Base-by-base conservation (phyloP, 805 yeast species). In the Yarrowia alimentaria region DNA sequence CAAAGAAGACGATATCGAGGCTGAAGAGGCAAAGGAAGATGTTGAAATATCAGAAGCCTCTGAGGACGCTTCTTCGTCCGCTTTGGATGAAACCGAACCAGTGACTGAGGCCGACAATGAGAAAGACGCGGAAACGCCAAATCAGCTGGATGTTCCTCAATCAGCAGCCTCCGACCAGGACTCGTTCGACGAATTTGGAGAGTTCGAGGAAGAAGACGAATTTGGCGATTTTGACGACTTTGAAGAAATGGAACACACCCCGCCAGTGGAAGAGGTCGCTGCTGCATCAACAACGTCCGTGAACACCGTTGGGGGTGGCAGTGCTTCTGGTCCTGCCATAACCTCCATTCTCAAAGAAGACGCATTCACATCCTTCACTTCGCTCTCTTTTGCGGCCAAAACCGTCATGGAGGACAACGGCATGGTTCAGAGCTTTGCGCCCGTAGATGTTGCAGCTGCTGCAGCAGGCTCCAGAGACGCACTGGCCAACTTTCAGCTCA, bases 191-290 rank as follows among this genome's bases (percentile, higher is more conserved):
- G n/a, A n/a, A 1, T 40, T 40, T 11, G 47, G 47, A 6, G 47
- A 40, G 4, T 40, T 40, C 18, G 47, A 32, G 13, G 26, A 32
- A n/a, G 47, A 40, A 20, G 63, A 58, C 38, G 64, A 60, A 21
- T 58, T 57, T 51, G 68, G 60, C 3, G 68, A 65, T 32, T 61
- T 60, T 47, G 70, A 64, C 50, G 70, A 65, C 29, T 66, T 67
- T 42, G 70, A 60, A 18, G 69, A 62, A 22, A 57, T 59, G 38
- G 63, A 58, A 14, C 58, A 55, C 19, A 51, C 51, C 9, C 51
- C 47, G 6, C 24, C 32, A 22, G 51, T 12, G 24, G 51, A 32
- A 5, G 14, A 26, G 11, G n/a, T n/a, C n/a, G n/a, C n/a, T n/a
- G n/a, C n/a, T n/a, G n/a, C n/a, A n/a, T n/a, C n/a, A n/a, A n/a